Evolutionary conservation across 2,329 filamentous ascomycete genomes (phyloP).

Genomic region (Cadophora sp.): DNA sequence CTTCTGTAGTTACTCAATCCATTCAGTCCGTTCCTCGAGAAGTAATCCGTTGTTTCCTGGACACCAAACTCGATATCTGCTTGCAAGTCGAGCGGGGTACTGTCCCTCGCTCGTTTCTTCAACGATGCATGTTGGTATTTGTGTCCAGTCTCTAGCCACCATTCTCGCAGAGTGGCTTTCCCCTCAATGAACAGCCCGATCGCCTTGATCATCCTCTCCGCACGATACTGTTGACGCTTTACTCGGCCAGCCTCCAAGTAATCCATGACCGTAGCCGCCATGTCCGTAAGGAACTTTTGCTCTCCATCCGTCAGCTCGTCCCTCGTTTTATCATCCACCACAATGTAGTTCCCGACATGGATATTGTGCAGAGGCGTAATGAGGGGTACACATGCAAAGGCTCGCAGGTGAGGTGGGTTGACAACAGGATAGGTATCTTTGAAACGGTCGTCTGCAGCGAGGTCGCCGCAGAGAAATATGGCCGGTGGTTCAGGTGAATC

Average conservation of each 20-base stretch:
- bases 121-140: conserved; percentile 31
- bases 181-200: conserved; percentile 62
- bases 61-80: conserved; percentile 43
- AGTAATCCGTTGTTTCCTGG: conserved; percentile 39
- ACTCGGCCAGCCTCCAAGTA: conserved; percentile 64
- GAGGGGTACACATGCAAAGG: conserved; percentile 68
- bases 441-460: conserved; percentile 49
- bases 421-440: conserved; percentile 48
- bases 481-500: conserved; percentile 26
- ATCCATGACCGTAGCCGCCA: conserved; percentile 63
- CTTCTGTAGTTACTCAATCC: conserved; percentile 30
- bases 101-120: conserved; percentile 28
- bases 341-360: conserved; percentile 65
- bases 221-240: conserved; percentile 58
- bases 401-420: conserved; percentile 48
- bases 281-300: conserved; percentile 60
- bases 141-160: conserved; percentile 41
- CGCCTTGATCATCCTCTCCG: conserved; percentile 60
- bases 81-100: conserved; percentile 30
- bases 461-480: conserved; percentile 48
- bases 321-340: conserved; percentile 64
- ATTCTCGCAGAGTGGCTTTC: conserved; percentile 48
- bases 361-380: conserved; percentile 59
- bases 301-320: conserved; percentile 56
- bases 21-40: conserved; percentile 35